Base-by-base conservation (phyloP, 208 protist species). In the Acanthamoeba sp. region DNA sequence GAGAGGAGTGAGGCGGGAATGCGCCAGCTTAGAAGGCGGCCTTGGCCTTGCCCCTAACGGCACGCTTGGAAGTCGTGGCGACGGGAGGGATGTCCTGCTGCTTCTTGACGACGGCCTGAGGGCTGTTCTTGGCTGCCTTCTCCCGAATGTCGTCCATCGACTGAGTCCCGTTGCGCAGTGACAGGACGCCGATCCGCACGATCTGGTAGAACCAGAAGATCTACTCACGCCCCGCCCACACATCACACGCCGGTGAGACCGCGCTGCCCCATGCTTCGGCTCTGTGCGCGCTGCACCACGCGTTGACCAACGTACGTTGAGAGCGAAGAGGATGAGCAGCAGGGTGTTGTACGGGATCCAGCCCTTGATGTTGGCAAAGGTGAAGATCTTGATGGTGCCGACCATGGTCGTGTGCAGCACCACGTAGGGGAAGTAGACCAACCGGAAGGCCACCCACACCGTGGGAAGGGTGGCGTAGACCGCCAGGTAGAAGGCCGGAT, bases 121-220 rank as follows among this genome's bases (percentile, higher is more conserved):
- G 16, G 57, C 27, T 64, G 57, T 64, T 64, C 24, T 16, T 64
- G 57, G 24, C 27, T 59, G 52, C 20, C 57, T 64, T 78, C 69
- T 78, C 69, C 34, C 59, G 59, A 18, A 78, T 78, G 69, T 78
- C 69, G n/a, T 78, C 69, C 69, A 78, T 78, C 12, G 69, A 32
- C n/a, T 34, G 10, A 6, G n/a, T 40, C 5, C 69, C 69, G 20
- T 78, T 78, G 24, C 69, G 69, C 24, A 78, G n/a, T 3, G 69
- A 78, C 3, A 78, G n/a, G 69, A 78, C 18, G 18, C 69, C 69
- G n/a, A 78, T 78, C 18, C 69, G 69, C 69, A 78, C 69, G 34
- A 78, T 78, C 34, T 78, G 69, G n/a, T 78, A 78, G 36, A 78
- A 78, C 69, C 69, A 78, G 34, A 42, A 78, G 18, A 78, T 40